A percentile compares a stretch with the other conserved stretches of the same genome.
Evolutionary conservation across 1,284 basidiomycete genomes (phyloP).

Genomic region (Rhodotorula sp.): DNA sequence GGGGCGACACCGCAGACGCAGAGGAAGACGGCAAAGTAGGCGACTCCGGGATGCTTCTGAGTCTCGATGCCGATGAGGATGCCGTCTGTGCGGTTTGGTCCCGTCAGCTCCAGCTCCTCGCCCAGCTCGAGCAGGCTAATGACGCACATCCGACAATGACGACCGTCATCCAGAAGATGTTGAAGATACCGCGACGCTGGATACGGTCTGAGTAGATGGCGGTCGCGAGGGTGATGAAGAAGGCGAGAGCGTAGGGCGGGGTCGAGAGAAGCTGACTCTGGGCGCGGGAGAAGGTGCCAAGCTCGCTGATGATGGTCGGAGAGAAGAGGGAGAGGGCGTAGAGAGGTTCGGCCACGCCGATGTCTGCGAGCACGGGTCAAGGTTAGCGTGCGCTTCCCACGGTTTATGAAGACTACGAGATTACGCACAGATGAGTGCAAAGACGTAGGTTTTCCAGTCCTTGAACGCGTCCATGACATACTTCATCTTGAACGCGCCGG

Average conservation of each 20-base stretch:
- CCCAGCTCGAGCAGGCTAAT: too few species aligned
- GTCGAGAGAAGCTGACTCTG: slow-evolving; percentile 51
- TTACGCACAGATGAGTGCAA: neutral
- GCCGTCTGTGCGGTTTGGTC: neutral
- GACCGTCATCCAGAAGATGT: slow-evolving; percentile 34
- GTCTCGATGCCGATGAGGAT: slow-evolving; percentile 27
- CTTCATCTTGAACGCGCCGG: slow-evolving; percentile 45
- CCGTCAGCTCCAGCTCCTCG: too few species aligned
- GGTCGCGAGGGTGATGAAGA: slow-evolving; percentile 11
- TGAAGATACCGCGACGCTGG: slow-evolving; percentile 24
- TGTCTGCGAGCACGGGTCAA: neutral
- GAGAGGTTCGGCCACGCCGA: slow-evolving; percentile 3
- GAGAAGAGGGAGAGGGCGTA: slow-evolving; percentile 45
- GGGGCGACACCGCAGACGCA: slow-evolving; percentile 36
- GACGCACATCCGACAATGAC: slow-evolving; percentile 24
- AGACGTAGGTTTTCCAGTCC: slow-evolving; percentile 47
- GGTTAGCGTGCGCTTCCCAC: neutral
- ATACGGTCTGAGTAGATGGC: slow-evolving; percentile 28
- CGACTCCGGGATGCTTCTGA: slow-evolving; percentile 3
- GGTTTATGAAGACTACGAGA: too few species aligned
- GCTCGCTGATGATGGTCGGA: slow-evolving; percentile 50
- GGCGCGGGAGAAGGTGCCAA: slow-evolving; percentile 49
- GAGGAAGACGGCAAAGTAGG: slow-evolving; percentile 39
- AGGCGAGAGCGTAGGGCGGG: slow-evolving; percentile 44
- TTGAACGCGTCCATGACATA: slow-evolving; percentile 45